Evolutionary conservation across 176 grass and related monocot species (phyloP).

Genomic region (Secale cereale): DNA sequence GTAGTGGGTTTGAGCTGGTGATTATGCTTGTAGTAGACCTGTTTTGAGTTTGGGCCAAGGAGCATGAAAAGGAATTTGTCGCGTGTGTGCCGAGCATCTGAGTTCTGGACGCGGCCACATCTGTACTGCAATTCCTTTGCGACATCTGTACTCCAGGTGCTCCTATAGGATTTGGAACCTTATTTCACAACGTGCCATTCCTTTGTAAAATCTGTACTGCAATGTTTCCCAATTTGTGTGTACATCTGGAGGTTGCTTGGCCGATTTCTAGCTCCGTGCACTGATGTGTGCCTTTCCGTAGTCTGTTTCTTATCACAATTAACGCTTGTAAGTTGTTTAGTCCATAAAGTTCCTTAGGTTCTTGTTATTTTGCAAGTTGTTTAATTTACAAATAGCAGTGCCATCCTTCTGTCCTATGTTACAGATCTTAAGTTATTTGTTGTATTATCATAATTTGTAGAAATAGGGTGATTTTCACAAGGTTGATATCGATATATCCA

Average conservation of each 20-base stretch:
- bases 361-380: no score
- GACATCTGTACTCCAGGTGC: neutral
- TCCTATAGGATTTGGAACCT: no score
- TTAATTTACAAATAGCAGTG: neutral
- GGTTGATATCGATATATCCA: neutral
- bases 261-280: no score
- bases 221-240: no score
- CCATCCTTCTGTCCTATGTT: neutral
- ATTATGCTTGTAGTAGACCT: neutral
- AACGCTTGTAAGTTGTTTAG: no score
- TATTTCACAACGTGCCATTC: no score
- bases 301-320: no score
- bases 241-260: no score
- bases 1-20: neutral
- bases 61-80: neutral
- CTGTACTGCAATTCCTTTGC: no score
- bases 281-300: no score
- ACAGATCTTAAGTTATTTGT: neutral
- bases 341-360: no score
- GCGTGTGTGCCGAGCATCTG: neutral
- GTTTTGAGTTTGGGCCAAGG: neutral
- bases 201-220: no score
- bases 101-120: neutral
- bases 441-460: neutral
- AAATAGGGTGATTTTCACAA: neutral